Evolutionary conservation across 164 flowering plant species (phyloP).

Genomic region (Taxillus chinensis): DNA sequence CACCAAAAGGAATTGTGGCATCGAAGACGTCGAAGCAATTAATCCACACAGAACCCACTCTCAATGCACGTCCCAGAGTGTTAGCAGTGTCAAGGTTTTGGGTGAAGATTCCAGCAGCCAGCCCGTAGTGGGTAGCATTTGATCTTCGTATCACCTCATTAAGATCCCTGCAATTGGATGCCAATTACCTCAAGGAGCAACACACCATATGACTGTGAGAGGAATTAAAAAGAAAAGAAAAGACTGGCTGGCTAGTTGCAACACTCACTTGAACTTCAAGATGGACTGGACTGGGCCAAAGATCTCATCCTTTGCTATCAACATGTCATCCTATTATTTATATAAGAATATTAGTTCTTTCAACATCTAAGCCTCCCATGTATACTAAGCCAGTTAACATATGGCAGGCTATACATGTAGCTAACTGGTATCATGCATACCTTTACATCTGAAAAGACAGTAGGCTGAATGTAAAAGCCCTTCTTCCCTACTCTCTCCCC

Average conservation of each 20-base stretch:
- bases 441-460: conserved; percentile 63
- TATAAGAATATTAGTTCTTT: too few species aligned
- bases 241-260: background rate
- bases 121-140: conserved; percentile 28
- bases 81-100: conserved; percentile 51
- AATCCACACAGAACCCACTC: conserved; percentile 48
- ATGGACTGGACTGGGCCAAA: conserved; percentile 70
- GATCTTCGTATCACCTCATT: conserved; percentile 42
- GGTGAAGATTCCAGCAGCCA: conserved; percentile 60
- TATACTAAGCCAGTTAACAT: too few species aligned
- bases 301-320: conserved; percentile 60
- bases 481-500: conserved; percentile 42
- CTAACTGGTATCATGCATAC: conserved; percentile 13
- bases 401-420: too few species aligned
- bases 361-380: too few species aligned
- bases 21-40: conserved; percentile 53
- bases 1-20: conserved; percentile 34
- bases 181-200: background rate
- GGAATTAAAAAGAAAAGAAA: background rate
- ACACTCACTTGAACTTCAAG: conserved; percentile 50
- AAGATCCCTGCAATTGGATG: conserved; percentile 24
- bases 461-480: conserved; percentile 56
- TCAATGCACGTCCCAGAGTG: conserved; percentile 39
- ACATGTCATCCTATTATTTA: conserved; percentile 43
- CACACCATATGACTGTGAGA: background rate